Evolutionary conservation across 2,329 filamentous ascomycete genomes (phyloP).

Genomic region (Allantophomopsis lycopodina): DNA sequence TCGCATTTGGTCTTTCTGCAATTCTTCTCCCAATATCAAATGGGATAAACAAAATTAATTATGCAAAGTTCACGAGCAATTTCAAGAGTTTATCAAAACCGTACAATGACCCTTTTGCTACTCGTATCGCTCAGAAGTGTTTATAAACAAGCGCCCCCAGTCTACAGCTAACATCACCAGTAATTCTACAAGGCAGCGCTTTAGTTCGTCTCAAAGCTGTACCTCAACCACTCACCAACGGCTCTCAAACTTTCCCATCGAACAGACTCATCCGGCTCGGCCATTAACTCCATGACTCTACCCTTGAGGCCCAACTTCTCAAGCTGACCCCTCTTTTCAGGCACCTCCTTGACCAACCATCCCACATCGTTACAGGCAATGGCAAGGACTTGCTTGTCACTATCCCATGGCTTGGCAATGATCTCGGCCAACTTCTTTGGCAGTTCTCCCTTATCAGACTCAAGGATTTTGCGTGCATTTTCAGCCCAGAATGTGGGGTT

Average conservation of each 20-base stretch:
- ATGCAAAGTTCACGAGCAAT: too few species aligned
- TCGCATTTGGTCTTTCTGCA: too few species aligned
- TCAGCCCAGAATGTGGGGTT: slow-evolving; percentile 61
- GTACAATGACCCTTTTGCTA: too few species aligned
- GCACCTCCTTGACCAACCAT: slow-evolving; percentile 55
- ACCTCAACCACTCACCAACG: slow-evolving; percentile 62
- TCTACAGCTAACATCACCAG: not conserved
- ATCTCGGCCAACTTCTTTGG: slow-evolving; percentile 56
- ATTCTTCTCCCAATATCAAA: too few species aligned
- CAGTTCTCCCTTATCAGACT: slow-evolving; percentile 50
- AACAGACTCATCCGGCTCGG: slow-evolving; percentile 54
- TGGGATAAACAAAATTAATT: too few species aligned
- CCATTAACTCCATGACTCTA: slow-evolving; percentile 61
- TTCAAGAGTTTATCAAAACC: too few species aligned
- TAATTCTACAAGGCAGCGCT: slow-evolving; percentile 1
- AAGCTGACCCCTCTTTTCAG: slow-evolving; percentile 49
- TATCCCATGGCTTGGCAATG: slow-evolving; percentile 51
- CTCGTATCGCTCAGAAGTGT: too few species aligned
- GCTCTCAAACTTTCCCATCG: slow-evolving; percentile 63
- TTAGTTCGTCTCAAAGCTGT: slow-evolving; percentile 41
- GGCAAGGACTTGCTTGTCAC: slow-evolving; percentile 59
- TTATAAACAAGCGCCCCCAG: too few species aligned
- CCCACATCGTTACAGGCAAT: slow-evolving; percentile 65
- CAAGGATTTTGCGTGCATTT: slow-evolving; percentile 55
- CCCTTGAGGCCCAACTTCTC: slow-evolving; percentile 56